phyloP scores from a whole-genome alignment of 495 filamentous ascomycete genomes.

The Penicillium malachiteum region DNA sequence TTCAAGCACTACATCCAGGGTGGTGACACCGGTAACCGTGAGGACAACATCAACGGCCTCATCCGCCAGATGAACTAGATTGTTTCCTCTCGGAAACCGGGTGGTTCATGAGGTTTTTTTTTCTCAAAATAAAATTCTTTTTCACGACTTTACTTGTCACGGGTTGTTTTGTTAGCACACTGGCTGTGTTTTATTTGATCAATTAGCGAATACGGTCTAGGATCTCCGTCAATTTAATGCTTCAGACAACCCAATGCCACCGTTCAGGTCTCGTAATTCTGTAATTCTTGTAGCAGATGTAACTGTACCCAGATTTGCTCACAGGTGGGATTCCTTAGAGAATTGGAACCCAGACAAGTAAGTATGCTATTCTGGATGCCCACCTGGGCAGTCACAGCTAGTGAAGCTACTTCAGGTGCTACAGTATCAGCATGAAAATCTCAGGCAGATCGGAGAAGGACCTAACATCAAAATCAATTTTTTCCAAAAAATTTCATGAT shows the following conservation, averaged over 20 bases:
- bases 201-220: constrained; percentile 45
- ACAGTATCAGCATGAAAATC: too few species aligned
- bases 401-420: too few species aligned
- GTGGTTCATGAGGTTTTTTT: constrained; percentile 4
- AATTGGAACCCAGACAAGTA: too few species aligned
- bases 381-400: too few species aligned
- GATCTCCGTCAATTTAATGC: constrained; percentile 38
- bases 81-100: constrained; percentile 10
- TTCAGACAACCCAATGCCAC: constrained; percentile 37
- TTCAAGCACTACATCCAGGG: constrained; percentile 99
- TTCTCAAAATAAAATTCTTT: constrained; percentile 21
- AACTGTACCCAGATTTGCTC: neutral
- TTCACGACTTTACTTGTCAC: constrained; percentile 25
- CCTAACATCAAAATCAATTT: too few species aligned
- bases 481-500: too few species aligned
- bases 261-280: neutral
- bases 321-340: too few species aligned
- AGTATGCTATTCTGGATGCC: too few species aligned
- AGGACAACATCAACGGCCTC: constrained; percentile 96
- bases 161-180: constrained; percentile 37
- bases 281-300: neutral
- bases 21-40: constrained; percentile 96
- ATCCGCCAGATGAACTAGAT: constrained; percentile 98
- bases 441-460: too few species aligned
- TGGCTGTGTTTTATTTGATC: constrained; percentile 30